A percentile compares a stretch with the other conserved stretches of the same genome.
These are phyloP conservation scores for Deakozyma indianensis DNA, from an alignment of 805 yeast species.

Conservation along the genomic window DNA sequence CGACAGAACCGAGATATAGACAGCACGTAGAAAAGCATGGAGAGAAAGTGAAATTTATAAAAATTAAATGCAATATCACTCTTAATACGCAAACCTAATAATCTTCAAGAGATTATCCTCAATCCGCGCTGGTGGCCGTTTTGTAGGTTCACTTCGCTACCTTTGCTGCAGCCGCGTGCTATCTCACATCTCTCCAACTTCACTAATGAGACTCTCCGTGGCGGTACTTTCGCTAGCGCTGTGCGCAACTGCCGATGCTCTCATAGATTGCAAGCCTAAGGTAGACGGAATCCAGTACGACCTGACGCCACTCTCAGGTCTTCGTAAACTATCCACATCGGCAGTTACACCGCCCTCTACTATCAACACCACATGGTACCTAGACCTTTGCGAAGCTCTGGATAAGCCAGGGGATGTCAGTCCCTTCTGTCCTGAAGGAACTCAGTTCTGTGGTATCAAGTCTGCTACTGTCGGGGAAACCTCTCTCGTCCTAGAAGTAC, in stretches of 20 bases:
- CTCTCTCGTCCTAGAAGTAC: slow-evolving; percentile 42
- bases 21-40: too few relatives aligned
- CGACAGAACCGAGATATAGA: too few relatives aligned
- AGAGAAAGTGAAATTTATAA: too few relatives aligned
- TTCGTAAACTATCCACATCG: slow-evolving; percentile 27
- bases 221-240: neutral
- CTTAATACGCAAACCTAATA: too few relatives aligned
- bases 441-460: slow-evolving; percentile 70
- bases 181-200: too few relatives aligned
- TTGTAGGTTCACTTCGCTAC: too few relatives aligned
- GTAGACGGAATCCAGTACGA: slow-evolving; percentile 20
- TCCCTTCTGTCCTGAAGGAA: slow-evolving; percentile 48
- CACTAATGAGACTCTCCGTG: too few relatives aligned
- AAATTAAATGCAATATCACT: too few relatives aligned
- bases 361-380: slow-evolving; percentile 47
- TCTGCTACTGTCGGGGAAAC: slow-evolving; percentile 29
- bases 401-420: slow-evolving; percentile 19
- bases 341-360: slow-evolving; percentile 69
- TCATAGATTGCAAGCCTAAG: slow-evolving; percentile 15
- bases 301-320: slow-evolving; percentile 34
- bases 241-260: slow-evolving; percentile 7
- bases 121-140: too few relatives aligned
- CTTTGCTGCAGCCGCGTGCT: too few relatives aligned
- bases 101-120: too few relatives aligned
- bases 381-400: slow-evolving; percentile 55